Evolutionary conservation across 169 alveolate species (phyloP).

Genomic region (Toxoplasma gondii): DNA sequence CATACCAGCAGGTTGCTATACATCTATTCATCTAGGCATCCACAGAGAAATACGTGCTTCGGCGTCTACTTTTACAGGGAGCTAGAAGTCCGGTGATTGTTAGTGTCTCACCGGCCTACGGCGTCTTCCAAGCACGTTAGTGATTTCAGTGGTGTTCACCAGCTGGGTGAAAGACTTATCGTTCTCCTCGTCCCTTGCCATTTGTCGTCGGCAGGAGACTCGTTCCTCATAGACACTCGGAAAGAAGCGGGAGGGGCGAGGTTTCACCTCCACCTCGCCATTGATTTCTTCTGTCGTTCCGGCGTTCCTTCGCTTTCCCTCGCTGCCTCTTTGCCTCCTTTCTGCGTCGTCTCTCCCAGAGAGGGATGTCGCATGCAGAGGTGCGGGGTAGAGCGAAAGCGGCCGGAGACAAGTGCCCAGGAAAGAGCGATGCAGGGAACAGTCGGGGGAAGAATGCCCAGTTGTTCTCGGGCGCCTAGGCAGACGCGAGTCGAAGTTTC

Average conservation of each 20-base stretch:
- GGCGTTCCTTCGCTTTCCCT: background rate
- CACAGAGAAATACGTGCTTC: no score
- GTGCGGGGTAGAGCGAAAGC: no score
- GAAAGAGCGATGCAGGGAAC: no score
- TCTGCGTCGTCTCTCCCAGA: background rate
- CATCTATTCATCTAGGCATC: no score
- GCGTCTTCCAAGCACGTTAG: background rate
- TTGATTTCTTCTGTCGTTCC: background rate
- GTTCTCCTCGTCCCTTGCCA: background rate
- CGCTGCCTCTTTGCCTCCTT: background rate
- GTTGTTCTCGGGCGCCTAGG: no score
- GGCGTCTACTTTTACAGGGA: no score
- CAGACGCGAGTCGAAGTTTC: no score
- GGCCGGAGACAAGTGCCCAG: no score
- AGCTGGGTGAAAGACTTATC: background rate
- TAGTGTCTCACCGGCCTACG: background rate
- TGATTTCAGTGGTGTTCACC: background rate
- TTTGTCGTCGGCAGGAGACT: background rate
- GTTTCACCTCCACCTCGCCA: background rate
- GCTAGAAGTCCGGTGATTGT: background rate
- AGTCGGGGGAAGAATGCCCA: no score
- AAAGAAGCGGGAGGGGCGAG: background rate
- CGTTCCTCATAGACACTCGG: background rate
- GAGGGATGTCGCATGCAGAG: background rate
- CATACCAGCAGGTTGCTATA: no score